Base-by-base conservation (phyloP, 108 stramenopile genomes). In the Stephanodiscus minutulus region DNA sequence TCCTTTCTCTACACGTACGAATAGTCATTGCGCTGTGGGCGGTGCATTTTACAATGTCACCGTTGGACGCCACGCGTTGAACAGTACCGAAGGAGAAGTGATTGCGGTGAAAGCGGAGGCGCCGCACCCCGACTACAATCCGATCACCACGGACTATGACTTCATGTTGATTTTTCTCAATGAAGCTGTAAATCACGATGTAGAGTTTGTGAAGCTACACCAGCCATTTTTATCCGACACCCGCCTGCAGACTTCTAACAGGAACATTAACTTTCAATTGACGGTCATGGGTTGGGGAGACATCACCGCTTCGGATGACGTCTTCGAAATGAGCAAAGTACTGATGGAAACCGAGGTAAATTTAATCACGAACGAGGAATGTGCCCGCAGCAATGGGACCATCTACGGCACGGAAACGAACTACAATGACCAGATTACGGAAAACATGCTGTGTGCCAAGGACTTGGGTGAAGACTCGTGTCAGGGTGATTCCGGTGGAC, bases 401-500 rank as follows among this genome's bases (percentile, higher is more conserved):
- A 25, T 56, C 15, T 10, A 31, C 17, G 27, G 37, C 41, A 20
- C 20, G 33, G 50, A 55, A 68, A 60, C 7, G 8, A 21, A n/a
- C 36, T 85, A 82, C 43, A 43, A 64, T 2, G 69, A 59, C 22
- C 37, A 41, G 4, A 85, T 85, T 28, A 79, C 66, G 4, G 43
- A 37, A 5, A 61, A 72, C 50, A 85, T 85, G 85, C 39, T 83
- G 70, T 85, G 85, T 48, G 79, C 85, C 2, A 66, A 27, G 21
- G 58, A 61, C 21, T 43, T 61, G 0, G 60, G 59, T 0, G 36
- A 65, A 39, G 85, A 85, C 64, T 44, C 61, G 17, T 85, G 85
- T 53, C 54, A 76, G 18, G 85, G 85, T n/a, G 85, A 85, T 58
- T 64, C 55, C n/a, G 85, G 85, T 17, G 85, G 85, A 13, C 82